These are phyloP conservation scores for Pichia membranifaciens DNA, from an alignment of 805 yeast genomes.

Conservation along the genomic window DNA sequence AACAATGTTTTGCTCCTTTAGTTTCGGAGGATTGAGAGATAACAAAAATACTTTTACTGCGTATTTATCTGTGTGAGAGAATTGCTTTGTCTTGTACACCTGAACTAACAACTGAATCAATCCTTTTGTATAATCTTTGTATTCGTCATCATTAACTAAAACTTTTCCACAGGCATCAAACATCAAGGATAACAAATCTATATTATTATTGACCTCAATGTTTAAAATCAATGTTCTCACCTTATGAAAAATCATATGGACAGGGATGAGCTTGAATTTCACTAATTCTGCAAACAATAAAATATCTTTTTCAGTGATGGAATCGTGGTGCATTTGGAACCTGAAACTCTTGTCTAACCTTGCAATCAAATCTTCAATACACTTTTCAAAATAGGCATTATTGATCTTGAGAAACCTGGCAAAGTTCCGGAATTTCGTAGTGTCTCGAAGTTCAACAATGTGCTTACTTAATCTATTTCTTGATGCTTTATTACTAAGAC, in stretches of 20 bases:
- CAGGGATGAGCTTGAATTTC: constrained; percentile 68
- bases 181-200: constrained; percentile 62
- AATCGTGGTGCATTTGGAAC: constrained; percentile 49
- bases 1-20: constrained; percentile 29
- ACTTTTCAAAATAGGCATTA: constrained; percentile 40
- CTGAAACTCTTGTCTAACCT: constrained; percentile 56
- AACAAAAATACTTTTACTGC: constrained; percentile 53
- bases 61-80: constrained; percentile 50
- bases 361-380: constrained; percentile 47
- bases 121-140: constrained; percentile 51
- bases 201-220: constrained; percentile 47
- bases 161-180: constrained; percentile 72
- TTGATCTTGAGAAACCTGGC: constrained; percentile 67
- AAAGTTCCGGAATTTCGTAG: constrained; percentile 43
- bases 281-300: constrained; percentile 68
- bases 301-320: constrained; percentile 50
- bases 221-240: constrained; percentile 54
- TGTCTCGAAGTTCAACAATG: constrained; percentile 44
- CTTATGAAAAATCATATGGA: constrained; percentile 67
- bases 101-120: constrained; percentile 53
- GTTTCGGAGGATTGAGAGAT: constrained; percentile 50
- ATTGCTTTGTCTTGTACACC: constrained; percentile 41
- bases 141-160: constrained; percentile 52
- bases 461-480: constrained; percentile 52
- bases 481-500: constrained; percentile 68